These are phyloP conservation scores for Xylaria sp. DNA, from an alignment of 2,329 filamentous ascomycete species.

Conservation along the genomic window DNA sequence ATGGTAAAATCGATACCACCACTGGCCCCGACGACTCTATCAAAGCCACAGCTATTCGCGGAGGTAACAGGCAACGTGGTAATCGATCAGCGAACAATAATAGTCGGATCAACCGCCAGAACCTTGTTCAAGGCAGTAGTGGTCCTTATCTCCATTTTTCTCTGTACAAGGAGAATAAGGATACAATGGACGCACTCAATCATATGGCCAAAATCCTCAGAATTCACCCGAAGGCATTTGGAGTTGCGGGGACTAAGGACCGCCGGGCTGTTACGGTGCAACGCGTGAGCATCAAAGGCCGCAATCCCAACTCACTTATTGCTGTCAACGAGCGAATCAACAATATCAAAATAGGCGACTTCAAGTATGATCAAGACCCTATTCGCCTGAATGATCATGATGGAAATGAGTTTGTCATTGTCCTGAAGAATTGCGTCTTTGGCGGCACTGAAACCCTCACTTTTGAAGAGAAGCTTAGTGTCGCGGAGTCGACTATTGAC, in stretches of 20 bases:
- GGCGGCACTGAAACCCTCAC: slow-evolving; percentile 55
- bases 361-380: slow-evolving; percentile 76
- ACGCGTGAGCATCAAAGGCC: slow-evolving; percentile 73
- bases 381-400: slow-evolving; percentile 84
- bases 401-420: slow-evolving; percentile 94
- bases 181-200: slow-evolving; percentile 90
- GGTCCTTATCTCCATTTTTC: slow-evolving; percentile 91
- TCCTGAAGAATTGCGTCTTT: slow-evolving; percentile 84
- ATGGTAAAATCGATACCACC: slow-evolving; percentile 78
- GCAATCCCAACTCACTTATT: slow-evolving; percentile 68
- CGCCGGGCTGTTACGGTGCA: slow-evolving; percentile 87
- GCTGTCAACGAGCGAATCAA: slow-evolving; percentile 70
- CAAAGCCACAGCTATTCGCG: slow-evolving; percentile 62
- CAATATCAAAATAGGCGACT: slow-evolving; percentile 80
- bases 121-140: slow-evolving; percentile 49
- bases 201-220: slow-evolving; percentile 80
- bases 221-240: slow-evolving; percentile 78
- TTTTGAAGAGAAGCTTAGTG: slow-evolving; percentile 60
- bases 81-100: slow-evolving; percentile 44
- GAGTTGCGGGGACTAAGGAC: slow-evolving; percentile 88
- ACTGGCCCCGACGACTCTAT: slow-evolving; percentile 70
- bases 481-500: slow-evolving; percentile 62
- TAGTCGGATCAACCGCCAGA: slow-evolving; percentile 41
- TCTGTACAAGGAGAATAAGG: slow-evolving; percentile 95
- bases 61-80: slow-evolving; percentile 46